A percentile compares a stretch with the other conserved stretches of the same genome.
phyloP scores from a whole-genome alignment of 2,329 filamentous ascomycete genomes.

The Cladophialophora psammophila region DNA sequence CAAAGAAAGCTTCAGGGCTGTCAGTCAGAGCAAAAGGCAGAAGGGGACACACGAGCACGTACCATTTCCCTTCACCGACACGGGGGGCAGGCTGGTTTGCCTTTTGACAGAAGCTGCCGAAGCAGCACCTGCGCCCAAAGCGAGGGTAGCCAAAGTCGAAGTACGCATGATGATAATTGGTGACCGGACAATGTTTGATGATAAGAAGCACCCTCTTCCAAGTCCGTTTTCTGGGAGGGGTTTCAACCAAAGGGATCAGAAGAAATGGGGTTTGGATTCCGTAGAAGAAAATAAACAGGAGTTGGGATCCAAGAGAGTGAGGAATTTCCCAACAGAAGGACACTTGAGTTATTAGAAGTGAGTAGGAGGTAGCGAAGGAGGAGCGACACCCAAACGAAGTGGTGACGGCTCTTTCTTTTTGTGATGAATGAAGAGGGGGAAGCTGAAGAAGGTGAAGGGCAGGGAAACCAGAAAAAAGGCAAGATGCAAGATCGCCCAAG shows the following conservation, averaged over 20 bases:
- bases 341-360: constrained; percentile 36
- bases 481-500: not conserved
- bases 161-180: constrained; percentile 60
- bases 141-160: constrained; percentile 53
- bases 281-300: constrained; percentile 20
- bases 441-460: constrained; percentile 19
- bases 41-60: constrained; percentile 34
- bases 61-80: constrained; percentile 70
- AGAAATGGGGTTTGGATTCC: constrained; percentile 15
- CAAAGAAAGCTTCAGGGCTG: constrained; percentile 64
- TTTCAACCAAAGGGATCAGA: constrained; percentile 15
- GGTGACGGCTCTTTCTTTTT: constrained; percentile 36
- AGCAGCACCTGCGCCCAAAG: constrained; percentile 55
- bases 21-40: constrained; percentile 15
- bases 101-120: constrained; percentile 53
- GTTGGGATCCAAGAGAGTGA: constrained; percentile 35
- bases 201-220: constrained; percentile 11
- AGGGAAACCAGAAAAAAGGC: constrained; percentile 10
- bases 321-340: constrained; percentile 32
- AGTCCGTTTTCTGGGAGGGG: constrained; percentile 2
- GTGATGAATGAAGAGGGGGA: constrained; percentile 29
- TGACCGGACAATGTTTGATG: not conserved
- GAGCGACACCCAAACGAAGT: constrained; percentile 41
- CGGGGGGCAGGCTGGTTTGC: constrained; percentile 58
- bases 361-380: constrained; percentile 40